phyloP scores from a whole-genome alignment of 139 green algal species.

The Ettlia oleoabundans region DNA sequence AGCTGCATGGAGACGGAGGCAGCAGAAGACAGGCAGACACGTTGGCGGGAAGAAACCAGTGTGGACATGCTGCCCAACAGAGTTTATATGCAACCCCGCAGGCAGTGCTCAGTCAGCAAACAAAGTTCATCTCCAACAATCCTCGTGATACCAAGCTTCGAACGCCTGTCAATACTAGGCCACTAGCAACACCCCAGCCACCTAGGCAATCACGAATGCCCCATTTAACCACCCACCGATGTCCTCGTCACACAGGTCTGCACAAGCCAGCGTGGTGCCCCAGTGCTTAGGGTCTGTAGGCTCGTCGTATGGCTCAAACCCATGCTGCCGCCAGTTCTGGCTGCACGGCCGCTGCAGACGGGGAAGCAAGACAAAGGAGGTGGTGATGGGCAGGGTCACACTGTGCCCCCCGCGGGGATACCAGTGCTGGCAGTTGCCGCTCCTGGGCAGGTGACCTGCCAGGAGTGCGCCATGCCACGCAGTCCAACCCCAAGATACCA shows the following conservation, averaged over 20 bases:
- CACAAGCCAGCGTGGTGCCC: constrained; percentile 4
- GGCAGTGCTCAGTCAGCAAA: not conserved
- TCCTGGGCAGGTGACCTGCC: too few relatives aligned
- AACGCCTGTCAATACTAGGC: not conserved
- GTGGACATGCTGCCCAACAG: too few relatives aligned
- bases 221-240: not conserved
- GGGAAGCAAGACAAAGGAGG: not conserved
- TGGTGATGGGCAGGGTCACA: not conserved
- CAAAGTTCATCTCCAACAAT: not conserved
- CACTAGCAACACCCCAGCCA: not conserved
- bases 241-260: constrained; percentile 23
- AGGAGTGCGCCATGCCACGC: too few relatives aligned
- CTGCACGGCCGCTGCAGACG: constrained; percentile 60
- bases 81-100: too few relatives aligned
- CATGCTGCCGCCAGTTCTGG: constrained; percentile 32
- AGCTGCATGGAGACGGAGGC: too few relatives aligned
- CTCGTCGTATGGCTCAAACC: constrained; percentile 9
- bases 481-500: too few relatives aligned
- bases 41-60: not conserved
- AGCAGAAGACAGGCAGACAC: not conserved
- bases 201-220: not conserved
- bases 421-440: not conserved
- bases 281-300: constrained; percentile 26
- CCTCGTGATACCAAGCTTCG: not conserved
- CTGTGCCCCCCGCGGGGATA: not conserved